Evolutionary conservation across 306 rosid genomes (phyloP).

Genomic region (Begonia fuchsioides): DNA sequence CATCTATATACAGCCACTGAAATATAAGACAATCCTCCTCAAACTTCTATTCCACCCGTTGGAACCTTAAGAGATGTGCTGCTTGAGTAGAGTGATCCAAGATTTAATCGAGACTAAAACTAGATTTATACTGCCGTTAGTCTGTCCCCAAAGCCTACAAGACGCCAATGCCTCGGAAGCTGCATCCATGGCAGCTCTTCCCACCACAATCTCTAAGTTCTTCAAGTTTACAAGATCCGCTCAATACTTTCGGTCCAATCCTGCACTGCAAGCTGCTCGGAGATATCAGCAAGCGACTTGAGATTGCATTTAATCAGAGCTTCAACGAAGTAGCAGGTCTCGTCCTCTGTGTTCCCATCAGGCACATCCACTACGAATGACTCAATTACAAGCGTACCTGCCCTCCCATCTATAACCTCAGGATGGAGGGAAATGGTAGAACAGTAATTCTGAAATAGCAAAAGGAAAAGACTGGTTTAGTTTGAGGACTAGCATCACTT

Average conservation of each 20-base stretch:
- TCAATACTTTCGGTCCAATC: constrained; percentile 83
- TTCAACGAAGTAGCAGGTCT: constrained; percentile 85
- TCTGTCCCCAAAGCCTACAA: constrained; percentile 8
- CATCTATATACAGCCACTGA: no score
- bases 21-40: no score
- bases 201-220: background rate
- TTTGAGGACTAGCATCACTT: background rate
- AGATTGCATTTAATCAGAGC: constrained; percentile 94
- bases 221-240: constrained; percentile 14
- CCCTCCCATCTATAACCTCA: constrained; percentile 76
- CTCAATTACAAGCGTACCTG: constrained; percentile 83
- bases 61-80: no score
- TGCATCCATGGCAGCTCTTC: constrained; percentile 12
- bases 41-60: no score
- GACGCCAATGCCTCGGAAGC: constrained; percentile 12
- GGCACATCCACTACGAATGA: constrained; percentile 96
- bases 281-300: constrained; percentile 83
- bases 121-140: background rate
- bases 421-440: constrained; percentile 81
- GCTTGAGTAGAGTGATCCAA: no score
- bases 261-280: constrained; percentile 82
- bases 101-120: no score
- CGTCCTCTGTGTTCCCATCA: constrained; percentile 91
- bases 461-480: constrained; percentile 3
- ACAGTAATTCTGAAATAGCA: constrained; percentile 65